Conservation (phyloP, 768 basidiomycete species). For the Amanita fuliginea region DNA sequence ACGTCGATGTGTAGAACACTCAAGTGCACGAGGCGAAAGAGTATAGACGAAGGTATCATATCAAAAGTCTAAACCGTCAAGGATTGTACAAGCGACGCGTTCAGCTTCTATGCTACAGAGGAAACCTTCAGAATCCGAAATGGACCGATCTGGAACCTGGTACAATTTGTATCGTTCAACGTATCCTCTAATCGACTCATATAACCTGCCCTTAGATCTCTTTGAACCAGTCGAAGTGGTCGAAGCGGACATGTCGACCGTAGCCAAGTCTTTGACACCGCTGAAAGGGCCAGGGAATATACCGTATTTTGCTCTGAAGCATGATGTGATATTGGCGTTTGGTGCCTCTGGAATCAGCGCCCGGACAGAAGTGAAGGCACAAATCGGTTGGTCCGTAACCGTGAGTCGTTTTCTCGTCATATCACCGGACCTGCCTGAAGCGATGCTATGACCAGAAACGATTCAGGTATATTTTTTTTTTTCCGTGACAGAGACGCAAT, state of each 20-base stretch:
- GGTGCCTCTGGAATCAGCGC: constrained; percentile 11
- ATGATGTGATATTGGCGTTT: constrained; percentile 11
- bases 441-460: not conserved
- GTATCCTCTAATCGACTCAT: not conserved
- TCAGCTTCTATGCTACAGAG: constrained; percentile 11
- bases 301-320: constrained; percentile 10
- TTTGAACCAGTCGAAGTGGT: constrained; percentile 3
- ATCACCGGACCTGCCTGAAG: not conserved
- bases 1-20: constrained; percentile 9
- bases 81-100: constrained; percentile 7
- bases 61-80: constrained; percentile 8
- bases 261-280: constrained; percentile 3
- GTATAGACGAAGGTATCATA: constrained; percentile 9
- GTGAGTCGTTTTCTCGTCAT: constrained; percentile 6
- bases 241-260: constrained; percentile 4
- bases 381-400: constrained; percentile 9
- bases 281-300: constrained; percentile 3
- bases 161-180: not conserved
- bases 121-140: constrained; percentile 2
- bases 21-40: constrained; percentile 13
- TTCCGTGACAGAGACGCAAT: too few relatives aligned
- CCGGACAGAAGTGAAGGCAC: constrained; percentile 12
- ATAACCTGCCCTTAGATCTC: not conserved
- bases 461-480: not conserved
- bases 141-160: constrained; percentile 5